A percentile compares a stretch with the other conserved stretches of the same genome.
Evolutionary conservation across 306 rosid genomes (phyloP).

Genomic region (Cicer chorassanicum): DNA sequence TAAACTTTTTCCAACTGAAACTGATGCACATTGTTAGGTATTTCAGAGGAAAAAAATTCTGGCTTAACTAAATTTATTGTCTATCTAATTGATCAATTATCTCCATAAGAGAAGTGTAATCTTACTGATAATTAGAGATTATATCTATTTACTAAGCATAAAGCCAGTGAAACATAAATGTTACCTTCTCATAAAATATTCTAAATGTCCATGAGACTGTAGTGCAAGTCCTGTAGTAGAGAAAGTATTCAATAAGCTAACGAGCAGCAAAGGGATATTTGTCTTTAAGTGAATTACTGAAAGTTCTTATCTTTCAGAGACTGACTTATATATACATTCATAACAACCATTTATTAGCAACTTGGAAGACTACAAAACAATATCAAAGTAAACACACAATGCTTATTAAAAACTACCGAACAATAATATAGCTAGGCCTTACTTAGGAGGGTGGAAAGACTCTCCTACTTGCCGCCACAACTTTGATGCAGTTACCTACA

Average conservation of each 20-base stretch:
- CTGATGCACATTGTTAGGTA: neutral
- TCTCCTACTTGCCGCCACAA: slow-evolving; percentile 96
- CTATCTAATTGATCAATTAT: slow-evolving; percentile 34
- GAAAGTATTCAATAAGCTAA: slow-evolving; percentile 42
- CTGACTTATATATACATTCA: slow-evolving; percentile 1
- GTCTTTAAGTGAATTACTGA: slow-evolving; percentile 10
- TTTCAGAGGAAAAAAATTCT: neutral
- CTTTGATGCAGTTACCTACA: slow-evolving; percentile 79
- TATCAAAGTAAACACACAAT: slow-evolving; percentile 29
- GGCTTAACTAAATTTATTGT: neutral
- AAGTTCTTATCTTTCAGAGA: neutral
- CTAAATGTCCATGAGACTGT: slow-evolving; percentile 94
- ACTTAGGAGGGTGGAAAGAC: slow-evolving; percentile 92
- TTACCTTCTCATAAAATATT: slow-evolving; percentile 88
- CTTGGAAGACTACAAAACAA: neutral
- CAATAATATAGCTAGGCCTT: slow-evolving; percentile 45
- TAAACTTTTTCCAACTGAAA: slow-evolving; percentile 33
- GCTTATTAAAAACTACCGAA: slow-evolving; percentile 35
- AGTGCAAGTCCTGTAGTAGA: slow-evolving; percentile 78
- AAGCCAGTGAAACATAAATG: slow-evolving; percentile 16
- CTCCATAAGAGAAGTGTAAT: slow-evolving; percentile 30
- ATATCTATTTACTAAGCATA: slow-evolving; percentile 30
- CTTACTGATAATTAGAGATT: slow-evolving; percentile 11
- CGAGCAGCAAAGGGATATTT: slow-evolving; percentile 28
- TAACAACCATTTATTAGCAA: slow-evolving; percentile 16